phyloP scores from a whole-genome alignment of 495 filamentous ascomycete genomes.

The Aspergillus sclerotioniger region DNA sequence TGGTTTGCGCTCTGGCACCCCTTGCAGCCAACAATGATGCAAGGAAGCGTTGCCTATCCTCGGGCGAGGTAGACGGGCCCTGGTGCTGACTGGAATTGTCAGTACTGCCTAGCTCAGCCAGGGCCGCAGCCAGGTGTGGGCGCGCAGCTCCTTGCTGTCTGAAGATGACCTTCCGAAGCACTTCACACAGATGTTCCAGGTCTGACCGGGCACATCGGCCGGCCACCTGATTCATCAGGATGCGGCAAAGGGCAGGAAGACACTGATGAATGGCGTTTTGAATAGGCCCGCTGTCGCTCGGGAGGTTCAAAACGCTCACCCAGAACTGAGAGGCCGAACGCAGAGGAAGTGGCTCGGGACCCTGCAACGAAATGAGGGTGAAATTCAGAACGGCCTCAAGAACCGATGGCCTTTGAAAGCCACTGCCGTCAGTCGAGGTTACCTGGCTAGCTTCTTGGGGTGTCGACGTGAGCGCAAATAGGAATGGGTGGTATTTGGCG shows the following conservation, averaged over 20 bases:
- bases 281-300: slow-evolving; percentile 45
- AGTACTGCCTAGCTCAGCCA: slow-evolving; percentile 56
- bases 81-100: slow-evolving; percentile 41
- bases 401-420: slow-evolving; percentile 29
- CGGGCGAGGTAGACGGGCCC: slow-evolving; percentile 21
- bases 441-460: slow-evolving; percentile 14
- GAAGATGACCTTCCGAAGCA: slow-evolving; percentile 71
- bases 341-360: slow-evolving; percentile 77
- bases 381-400: slow-evolving; percentile 75
- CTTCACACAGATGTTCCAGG: slow-evolving; percentile 70
- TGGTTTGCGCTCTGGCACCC: slow-evolving; percentile 54
- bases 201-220: slow-evolving; percentile 76
- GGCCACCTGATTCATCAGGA: slow-evolving; percentile 65
- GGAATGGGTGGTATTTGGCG: slow-evolving; percentile 53
- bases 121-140: slow-evolving; percentile 56
- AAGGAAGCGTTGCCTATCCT: slow-evolving; percentile 38
- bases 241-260: slow-evolving; percentile 57
- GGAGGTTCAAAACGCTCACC: slow-evolving; percentile 54
- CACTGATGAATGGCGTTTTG: slow-evolving; percentile 55
- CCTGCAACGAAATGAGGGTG: slow-evolving; percentile 66
- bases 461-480: slow-evolving; percentile 36
- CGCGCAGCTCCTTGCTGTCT: slow-evolving; percentile 63
- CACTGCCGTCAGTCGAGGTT: neutral
- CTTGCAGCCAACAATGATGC: slow-evolving; percentile 51
- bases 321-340: slow-evolving; percentile 77